phyloP scores from a whole-genome alignment of 2,329 filamentous ascomycete species.

The Cryphonectria naterciae region DNA sequence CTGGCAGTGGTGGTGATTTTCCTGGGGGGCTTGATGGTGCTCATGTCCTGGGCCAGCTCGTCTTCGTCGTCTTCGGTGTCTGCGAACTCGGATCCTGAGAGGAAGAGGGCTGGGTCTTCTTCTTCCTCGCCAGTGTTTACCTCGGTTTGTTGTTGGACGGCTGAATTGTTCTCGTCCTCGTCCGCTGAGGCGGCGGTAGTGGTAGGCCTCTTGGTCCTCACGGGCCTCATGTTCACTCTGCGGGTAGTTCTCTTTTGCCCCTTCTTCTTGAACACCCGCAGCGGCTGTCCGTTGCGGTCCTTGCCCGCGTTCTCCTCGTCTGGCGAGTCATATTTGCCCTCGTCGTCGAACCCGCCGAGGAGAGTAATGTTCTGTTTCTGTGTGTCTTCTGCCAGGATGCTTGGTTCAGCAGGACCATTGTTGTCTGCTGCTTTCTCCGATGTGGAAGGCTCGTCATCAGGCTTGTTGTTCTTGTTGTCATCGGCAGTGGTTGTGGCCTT shows the following conservation, averaged over 20 bases:
- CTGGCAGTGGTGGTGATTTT: conserved; percentile 31
- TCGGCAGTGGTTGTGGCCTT: conserved; percentile 17
- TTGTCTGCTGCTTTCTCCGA: not conserved
- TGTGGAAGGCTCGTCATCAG: not conserved
- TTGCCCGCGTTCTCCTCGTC: conserved; percentile 52
- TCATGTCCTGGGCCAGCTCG: conserved; percentile 41
- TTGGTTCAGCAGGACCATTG: conserved; percentile 35
- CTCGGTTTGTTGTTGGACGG: conserved; percentile 28
- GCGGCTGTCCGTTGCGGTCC: conserved; percentile 61
- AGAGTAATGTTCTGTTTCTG: conserved; percentile 46
- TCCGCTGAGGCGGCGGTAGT: conserved; percentile 35
- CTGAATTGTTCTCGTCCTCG: conserved; percentile 37
- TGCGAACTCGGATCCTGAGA: conserved; percentile 47
- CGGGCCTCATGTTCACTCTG: conserved; percentile 66
- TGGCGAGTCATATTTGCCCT: conserved; percentile 59
- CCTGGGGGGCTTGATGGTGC: conserved; percentile 16
- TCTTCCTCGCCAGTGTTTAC: conserved; percentile 36
- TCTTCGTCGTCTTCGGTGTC: conserved; percentile 42
- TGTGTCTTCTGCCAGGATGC: conserved; percentile 50
- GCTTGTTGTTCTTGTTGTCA: not conserved
- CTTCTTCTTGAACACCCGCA: conserved; percentile 78
- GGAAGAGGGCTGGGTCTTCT: conserved; percentile 38
- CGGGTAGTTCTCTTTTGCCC: conserved; percentile 80
- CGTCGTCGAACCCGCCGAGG: conserved; percentile 67
- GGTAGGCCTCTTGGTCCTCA: conserved; percentile 51